Conservation (phyloP, 2,329 filamentous ascomycete genomes). For the Colletotrichum brevisporum region DNA sequence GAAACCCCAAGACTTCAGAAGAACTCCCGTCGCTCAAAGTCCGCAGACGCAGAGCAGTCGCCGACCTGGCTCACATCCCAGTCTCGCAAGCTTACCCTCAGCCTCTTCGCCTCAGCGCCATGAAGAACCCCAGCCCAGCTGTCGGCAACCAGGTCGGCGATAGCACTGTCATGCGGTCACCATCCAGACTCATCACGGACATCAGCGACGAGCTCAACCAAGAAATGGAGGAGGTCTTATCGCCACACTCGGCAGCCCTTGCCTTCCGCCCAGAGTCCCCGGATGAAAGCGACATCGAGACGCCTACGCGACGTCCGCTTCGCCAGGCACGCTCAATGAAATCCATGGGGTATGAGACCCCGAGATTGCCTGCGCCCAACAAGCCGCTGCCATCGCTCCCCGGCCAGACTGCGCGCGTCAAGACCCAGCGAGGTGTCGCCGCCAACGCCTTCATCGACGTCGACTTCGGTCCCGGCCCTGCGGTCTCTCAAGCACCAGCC, state of each 20-base stretch:
- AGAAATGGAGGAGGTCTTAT: slow-evolving; percentile 31
- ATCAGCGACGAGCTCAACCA: slow-evolving; percentile 32
- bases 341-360: slow-evolving; percentile 17
- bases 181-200: slow-evolving; percentile 34
- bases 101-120: slow-evolving; percentile 26
- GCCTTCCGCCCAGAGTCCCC: background rate
- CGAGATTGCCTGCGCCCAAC: slow-evolving; percentile 24
- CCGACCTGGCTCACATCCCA: slow-evolving; percentile 18
- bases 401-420: background rate
- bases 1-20: slow-evolving; percentile 4
- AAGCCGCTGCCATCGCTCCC: slow-evolving; percentile 34
- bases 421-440: background rate
- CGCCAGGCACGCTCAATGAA: slow-evolving; percentile 21
- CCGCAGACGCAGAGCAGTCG: slow-evolving; percentile 27
- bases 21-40: slow-evolving; percentile 27
- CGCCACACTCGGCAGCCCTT: slow-evolving; percentile 15
- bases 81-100: slow-evolving; percentile 29
- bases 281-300: slow-evolving; percentile 16
- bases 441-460: slow-evolving; percentile 8
- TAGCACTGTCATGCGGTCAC: slow-evolving; percentile 8
- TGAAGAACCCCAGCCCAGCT: slow-evolving; percentile 30
- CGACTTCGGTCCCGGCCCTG: slow-evolving; percentile 11
- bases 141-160: background rate
- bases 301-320: slow-evolving; percentile 26
- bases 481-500: background rate